Evolutionary conservation across 306 rosid genomes (phyloP).

Genomic region (Cicer judaicum): DNA sequence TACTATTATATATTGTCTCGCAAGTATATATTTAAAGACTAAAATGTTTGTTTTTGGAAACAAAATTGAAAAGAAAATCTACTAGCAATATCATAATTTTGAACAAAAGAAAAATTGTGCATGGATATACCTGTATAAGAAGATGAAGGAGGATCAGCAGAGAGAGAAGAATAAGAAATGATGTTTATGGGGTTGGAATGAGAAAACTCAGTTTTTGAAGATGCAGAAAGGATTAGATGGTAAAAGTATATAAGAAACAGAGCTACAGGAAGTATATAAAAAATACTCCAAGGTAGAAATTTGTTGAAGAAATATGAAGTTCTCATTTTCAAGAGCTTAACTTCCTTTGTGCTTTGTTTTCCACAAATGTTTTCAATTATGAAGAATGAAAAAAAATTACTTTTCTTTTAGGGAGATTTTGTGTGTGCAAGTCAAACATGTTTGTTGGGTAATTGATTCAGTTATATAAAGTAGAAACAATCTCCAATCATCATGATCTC

Average conservation of each 20-base stretch:
- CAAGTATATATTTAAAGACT: no score
- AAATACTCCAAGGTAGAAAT: conserved; percentile 45
- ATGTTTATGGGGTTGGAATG: conserved; percentile 35
- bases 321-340: conserved; percentile 47
- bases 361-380: background rate
- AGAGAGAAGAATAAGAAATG: conserved; percentile 42
- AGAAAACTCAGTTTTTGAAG: conserved; percentile 44
- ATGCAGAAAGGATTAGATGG: conserved; percentile 49
- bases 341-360: conserved; percentile 20
- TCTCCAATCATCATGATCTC: conserved; percentile 30
- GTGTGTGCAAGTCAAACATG: conserved; percentile 31
- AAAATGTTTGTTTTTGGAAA: no score
- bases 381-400: background rate
- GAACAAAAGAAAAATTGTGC: background rate
- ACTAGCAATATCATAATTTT: background rate
- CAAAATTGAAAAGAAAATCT: background rate
- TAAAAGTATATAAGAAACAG: conserved; percentile 57
- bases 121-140: conserved; percentile 43
- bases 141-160: conserved; percentile 38
- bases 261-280: conserved; percentile 56
- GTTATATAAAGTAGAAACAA: conserved; percentile 6
- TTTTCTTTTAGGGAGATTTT: background rate
- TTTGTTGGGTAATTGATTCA: conserved; percentile 11
- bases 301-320: conserved; percentile 54
- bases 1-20: no score